Evolutionary conservation across 1,284 basidiomycete genomes (phyloP).

Genomic region (Cerioporus squamosus): DNA sequence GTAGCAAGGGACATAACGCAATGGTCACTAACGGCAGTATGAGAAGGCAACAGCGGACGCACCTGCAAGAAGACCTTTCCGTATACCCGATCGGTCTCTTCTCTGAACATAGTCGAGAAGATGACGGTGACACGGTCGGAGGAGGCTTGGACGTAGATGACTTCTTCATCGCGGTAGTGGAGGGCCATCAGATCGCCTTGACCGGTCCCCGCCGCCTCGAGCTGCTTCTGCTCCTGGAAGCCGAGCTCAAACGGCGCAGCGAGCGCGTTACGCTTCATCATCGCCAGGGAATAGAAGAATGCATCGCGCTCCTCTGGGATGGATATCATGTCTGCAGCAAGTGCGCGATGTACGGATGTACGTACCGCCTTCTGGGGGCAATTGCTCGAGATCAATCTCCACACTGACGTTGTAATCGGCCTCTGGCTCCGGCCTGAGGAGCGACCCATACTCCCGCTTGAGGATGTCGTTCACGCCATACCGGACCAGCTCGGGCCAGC

Average conservation of each 20-base stretch:
- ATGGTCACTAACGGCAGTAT: background rate
- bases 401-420: slow-evolving; percentile 91
- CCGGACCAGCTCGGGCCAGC: slow-evolving; percentile 92
- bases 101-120: slow-evolving; percentile 96
- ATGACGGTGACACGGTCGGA: slow-evolving; percentile 97
- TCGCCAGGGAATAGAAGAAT: slow-evolving; percentile 82
- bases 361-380: slow-evolving; percentile 82
- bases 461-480: slow-evolving; percentile 89
- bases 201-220: slow-evolving; percentile 71
- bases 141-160: slow-evolving; percentile 93
- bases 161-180: slow-evolving; percentile 96
- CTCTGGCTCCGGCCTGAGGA: slow-evolving; percentile 69
- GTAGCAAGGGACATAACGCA: background rate
- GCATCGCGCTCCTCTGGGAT: slow-evolving; percentile 74
- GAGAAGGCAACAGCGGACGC: slow-evolving; percentile 26
- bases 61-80: slow-evolving; percentile 98
- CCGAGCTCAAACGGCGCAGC: slow-evolving; percentile 95
- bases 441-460: slow-evolving; percentile 82
- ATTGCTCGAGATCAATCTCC: slow-evolving; percentile 84
- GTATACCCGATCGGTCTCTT: slow-evolving; percentile 97
- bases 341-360: slow-evolving; percentile 19
- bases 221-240: slow-evolving; percentile 85
- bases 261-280: slow-evolving; percentile 93
- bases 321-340: background rate
- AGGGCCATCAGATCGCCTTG: slow-evolving; percentile 90